phyloP scores from a whole-genome alignment of 495 filamentous ascomycete species.

The Neurospora sp. region DNA sequence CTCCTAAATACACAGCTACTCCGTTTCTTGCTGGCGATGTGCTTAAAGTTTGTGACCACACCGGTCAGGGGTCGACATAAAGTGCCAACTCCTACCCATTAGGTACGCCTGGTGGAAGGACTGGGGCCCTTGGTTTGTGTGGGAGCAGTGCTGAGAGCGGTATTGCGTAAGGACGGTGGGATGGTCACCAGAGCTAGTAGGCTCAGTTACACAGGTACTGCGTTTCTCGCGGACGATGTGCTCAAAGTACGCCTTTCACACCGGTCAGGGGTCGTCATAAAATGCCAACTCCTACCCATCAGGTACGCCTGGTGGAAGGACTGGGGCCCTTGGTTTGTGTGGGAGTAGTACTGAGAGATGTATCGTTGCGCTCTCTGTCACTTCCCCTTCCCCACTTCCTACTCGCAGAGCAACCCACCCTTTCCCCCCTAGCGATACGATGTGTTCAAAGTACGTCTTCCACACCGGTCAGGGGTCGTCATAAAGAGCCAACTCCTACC shows the following conservation, averaged over 20 bases:
- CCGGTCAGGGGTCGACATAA: neutral
- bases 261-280: conserved; percentile 2
- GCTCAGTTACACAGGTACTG: neutral
- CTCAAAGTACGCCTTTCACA: neutral
- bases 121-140: conserved; percentile 4
- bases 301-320: conserved; percentile 1
- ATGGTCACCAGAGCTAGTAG: neutral
- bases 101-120: conserved; percentile 5
- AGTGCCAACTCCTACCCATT: conserved; percentile 1
- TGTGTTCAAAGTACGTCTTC: neutral
- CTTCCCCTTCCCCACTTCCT: too few relatives aligned
- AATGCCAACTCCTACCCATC: conserved; percentile 1
- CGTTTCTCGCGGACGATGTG: neutral
- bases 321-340: conserved; percentile 3
- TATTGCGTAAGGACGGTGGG: neutral
- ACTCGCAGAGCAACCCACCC: too few relatives aligned
- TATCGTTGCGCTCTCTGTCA: too few relatives aligned
- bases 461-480: neutral
- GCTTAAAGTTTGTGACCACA: neutral
- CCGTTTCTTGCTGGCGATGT: neutral
- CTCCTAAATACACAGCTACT: too few relatives aligned
- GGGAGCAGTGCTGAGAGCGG: neutral
- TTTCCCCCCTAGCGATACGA: neutral
- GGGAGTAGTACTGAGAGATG: neutral
- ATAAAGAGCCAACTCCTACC: conserved; percentile 4